Evolutionary conservation across 1,284 basidiomycete species (phyloP), one percentile per base, ranked within the genome.

Genomic region (Rhodofomes roseus): DNA sequence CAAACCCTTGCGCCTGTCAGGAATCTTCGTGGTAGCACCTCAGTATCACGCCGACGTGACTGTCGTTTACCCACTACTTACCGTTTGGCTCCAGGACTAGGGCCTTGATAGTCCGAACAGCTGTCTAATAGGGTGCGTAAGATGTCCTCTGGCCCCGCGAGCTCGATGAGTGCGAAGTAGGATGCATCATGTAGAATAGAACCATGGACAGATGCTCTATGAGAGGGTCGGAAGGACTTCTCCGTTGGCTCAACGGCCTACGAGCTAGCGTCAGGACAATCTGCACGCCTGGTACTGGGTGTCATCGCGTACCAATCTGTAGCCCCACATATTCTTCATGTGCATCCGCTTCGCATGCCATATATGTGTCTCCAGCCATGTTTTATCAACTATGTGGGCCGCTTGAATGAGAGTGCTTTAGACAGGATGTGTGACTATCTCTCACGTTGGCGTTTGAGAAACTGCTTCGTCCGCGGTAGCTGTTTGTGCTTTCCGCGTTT

Each of bases 311-410:
- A 92, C 93, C 53, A 98, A 77, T 65, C 92, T 81, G 71, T 93
- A 93, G 0, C 92, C 93, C 94, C 95, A 97, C 71, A 92, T 80
- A 64, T 87, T 87, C 64, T 87, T 81, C 95, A 97, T 96, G 64
- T 90, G 86, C 85, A 95, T 95, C 1, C 95, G 84, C 73, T 96
- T 97, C 1, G 95, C 90, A 68, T 97, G 95, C 91, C 93, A 97
- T 25, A 96, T 73, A 71, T 97, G 95, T 4, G 94, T 95, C 69
- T 95, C 93, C 0, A 98, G 82, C 95, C 95, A 97, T 9, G 80
- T 77, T 72, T 96, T 96, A 64, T 92, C 80, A 27, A 77, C 93
- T 94, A 60, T 23, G 48, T 23, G 52, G 39, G 29, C 31, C 48
- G 48, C 36, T 11, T 51, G 65, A 61, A 52, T 57, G 37, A 56